Evolutionary conservation across 2,329 filamentous ascomycete species (phyloP), one percentile per base, ranked within the genome.

Genomic region (Fusarium citri): DNA sequence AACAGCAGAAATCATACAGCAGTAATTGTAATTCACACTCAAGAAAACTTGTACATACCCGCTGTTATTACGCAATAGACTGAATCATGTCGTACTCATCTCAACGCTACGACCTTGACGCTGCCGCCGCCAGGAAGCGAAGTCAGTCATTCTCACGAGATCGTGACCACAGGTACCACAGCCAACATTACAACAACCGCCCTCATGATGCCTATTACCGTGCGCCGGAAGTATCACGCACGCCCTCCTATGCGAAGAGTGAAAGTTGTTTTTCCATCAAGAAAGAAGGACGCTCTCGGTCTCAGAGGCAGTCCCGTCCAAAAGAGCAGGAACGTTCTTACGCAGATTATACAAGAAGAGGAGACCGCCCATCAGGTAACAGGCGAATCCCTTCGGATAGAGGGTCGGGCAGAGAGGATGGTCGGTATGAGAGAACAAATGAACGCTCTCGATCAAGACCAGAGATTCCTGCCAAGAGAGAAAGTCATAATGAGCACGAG

Each of bases 1-100:
- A 15, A 42, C 30, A 49, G 12, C 34, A 47, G 5, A 50, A 9
- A 40, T 10, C 23, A 56, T 5, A 31, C 31, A 54, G 7, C 30
- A 48, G 2, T 15, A n/a, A 40, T 10, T 14, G 3, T 10, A 34
- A 30, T 31, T 9, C 42, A 31, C 42, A 31, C 6, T 28, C 20
- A 23, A 45, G 3, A n/a, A 37, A n/a, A 25, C 50, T 42, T 26
- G 22, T 42, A 37, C n/a, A 6, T 42, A 58, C 20, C 4, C 41
- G 49, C 54, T 55, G 67, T 9, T 64, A 64, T 41, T 41, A 8
- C 31, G 18, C 26, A 37, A 11, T 23, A 31, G 47, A 23, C 22
- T 28, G 15, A 46, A 64, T n/a, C 30, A 74, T 74, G 72, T 42
- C 59, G 22, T 60, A 50, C 54, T 62, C 49, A n/a, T 61, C 59